Conservation (phyloP, 306 rosid genomes). For the Dalbergia oliveri region DNA sequence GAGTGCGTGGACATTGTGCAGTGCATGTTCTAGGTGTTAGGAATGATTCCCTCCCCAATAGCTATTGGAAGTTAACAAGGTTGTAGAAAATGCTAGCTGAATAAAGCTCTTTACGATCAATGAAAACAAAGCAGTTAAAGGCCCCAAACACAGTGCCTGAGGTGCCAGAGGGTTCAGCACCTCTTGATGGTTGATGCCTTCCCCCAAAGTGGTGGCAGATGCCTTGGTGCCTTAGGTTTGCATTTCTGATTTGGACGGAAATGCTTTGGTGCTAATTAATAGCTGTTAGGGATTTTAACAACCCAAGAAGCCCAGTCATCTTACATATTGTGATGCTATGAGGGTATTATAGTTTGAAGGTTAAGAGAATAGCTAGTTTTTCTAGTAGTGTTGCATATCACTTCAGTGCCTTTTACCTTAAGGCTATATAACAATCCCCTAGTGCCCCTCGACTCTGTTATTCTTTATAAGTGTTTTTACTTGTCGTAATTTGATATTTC, state of each 20-base stretch:
- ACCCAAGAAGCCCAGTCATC: not conserved
- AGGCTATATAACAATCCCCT: not conserved
- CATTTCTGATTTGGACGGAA: not conserved
- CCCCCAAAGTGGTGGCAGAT: not conserved
- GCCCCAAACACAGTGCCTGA: no score
- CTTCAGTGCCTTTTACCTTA: not conserved
- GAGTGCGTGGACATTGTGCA: not conserved
- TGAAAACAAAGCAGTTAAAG: no score
- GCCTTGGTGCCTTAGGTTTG: not conserved
- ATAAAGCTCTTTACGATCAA: not conserved
- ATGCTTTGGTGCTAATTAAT: not conserved
- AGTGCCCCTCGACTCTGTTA: not conserved
- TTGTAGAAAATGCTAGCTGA: not conserved
- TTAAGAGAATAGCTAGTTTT: not conserved
- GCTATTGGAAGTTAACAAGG: not conserved
- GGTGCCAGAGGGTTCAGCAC: constrained; percentile 12
- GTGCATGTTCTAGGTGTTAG: not conserved
- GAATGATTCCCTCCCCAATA: not conserved
- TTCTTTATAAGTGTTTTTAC: not conserved
- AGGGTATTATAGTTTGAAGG: constrained; percentile 14
- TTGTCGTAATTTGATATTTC: constrained; percentile 7
- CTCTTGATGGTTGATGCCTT: not conserved
- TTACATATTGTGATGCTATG: constrained; percentile 9
- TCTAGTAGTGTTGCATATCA: not conserved
- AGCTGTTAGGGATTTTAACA: not conserved